These are phyloP conservation scores for Coccomyxa sp. DNA, from an alignment of 139 green algal genomes.

Conservation along the genomic window DNA sequence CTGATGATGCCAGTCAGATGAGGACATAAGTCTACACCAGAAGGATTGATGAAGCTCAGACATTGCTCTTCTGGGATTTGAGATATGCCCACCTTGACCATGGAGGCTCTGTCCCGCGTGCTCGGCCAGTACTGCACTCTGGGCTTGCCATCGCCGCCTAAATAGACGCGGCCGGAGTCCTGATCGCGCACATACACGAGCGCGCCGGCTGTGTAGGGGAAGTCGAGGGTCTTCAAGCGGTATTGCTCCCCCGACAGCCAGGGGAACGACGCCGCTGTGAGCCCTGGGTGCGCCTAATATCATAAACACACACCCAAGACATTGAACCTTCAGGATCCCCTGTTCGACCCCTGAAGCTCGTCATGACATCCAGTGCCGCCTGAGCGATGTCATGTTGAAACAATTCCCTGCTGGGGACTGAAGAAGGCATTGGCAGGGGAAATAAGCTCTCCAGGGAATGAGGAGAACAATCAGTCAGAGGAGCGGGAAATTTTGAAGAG, in stretches of 20 bases:
- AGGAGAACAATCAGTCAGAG: too few species aligned
- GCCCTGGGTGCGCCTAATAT: slow-evolving; percentile 29
- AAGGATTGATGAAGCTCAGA: background rate
- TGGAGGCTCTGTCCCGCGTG: slow-evolving; percentile 19
- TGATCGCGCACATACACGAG: slow-evolving; percentile 48
- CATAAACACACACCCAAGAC: background rate
- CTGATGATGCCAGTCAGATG: background rate
- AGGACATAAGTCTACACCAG: background rate
- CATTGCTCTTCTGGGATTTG: too few species aligned
- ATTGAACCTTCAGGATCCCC: background rate
- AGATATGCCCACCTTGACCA: slow-evolving; percentile 28
- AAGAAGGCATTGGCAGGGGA: too few species aligned
- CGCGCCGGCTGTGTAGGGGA: slow-evolving; percentile 13
- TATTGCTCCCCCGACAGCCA: slow-evolving; percentile 27
- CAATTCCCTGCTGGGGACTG: background rate
- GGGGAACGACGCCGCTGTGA: slow-evolving; percentile 19
- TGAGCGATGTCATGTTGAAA: background rate
- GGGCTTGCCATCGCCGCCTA: slow-evolving; percentile 26
- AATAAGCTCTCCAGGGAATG: too few species aligned
- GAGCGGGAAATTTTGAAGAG: background rate
- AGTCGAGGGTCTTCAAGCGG: slow-evolving; percentile 22
- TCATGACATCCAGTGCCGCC: background rate
- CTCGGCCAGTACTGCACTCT: slow-evolving; percentile 43
- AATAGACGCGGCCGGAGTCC: slow-evolving; percentile 22
- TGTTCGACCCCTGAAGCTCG: background rate